Evolutionary conservation across 2,329 filamentous ascomycete species (phyloP).

Genomic region (Fusarium nematophilum): DNA sequence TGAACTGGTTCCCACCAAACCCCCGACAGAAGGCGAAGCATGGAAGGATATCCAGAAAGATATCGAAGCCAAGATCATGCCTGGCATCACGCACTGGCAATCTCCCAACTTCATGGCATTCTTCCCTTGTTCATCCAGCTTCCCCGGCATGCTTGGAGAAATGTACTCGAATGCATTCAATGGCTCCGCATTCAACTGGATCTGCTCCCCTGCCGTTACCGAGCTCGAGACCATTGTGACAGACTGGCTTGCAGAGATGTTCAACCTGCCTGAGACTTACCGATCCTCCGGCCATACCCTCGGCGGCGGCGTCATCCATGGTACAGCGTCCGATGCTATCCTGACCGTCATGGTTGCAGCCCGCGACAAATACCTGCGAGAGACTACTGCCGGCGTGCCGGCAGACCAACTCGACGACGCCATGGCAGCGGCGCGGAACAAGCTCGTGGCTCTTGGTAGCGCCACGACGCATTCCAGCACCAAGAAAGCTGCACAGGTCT

Average conservation of each 20-base stretch:
- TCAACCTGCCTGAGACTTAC: neutral
- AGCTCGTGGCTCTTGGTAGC: no score
- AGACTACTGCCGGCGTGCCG: neutral
- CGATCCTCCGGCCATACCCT: neutral
- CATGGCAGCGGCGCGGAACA: no score
- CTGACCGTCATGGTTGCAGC: neutral
- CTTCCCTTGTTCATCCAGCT: neutral
- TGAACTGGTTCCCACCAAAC: neutral
- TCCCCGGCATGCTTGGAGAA: neutral
- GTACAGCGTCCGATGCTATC: neutral
- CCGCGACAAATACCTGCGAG: neutral
- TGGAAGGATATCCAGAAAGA: neutral
- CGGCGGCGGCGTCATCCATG: neutral
- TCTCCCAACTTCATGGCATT: neutral
- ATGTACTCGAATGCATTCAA: neutral
- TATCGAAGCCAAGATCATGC: neutral
- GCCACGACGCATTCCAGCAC: no score
- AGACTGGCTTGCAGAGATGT: neutral
- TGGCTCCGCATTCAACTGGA: neutral
- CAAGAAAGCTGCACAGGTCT: no score
- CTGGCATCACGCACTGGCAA: neutral
- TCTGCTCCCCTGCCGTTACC: neutral
- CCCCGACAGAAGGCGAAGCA: neutral
- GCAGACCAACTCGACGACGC: no score
- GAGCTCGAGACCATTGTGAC: neutral